Evolutionary conservation across 176 grass and related monocot species (phyloP).

Genomic region (Eleusine indica): DNA sequence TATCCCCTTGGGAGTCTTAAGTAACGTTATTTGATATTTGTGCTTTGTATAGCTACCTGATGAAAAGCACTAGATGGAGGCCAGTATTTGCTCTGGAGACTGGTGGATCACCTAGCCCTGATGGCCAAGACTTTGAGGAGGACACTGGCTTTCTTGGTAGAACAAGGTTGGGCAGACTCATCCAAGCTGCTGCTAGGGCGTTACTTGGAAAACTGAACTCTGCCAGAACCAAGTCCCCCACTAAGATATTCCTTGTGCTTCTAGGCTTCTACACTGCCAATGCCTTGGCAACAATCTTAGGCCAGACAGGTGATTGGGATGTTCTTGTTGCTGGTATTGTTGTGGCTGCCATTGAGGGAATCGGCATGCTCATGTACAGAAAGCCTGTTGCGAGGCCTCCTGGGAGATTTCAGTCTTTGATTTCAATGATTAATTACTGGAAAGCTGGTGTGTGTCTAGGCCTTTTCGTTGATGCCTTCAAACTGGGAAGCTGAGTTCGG

Average conservation of each 20-base stretch:
- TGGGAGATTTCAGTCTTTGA: conserved; percentile 61
- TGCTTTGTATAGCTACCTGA: no score
- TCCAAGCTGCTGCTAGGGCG: conserved; percentile 61
- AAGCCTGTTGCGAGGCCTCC: conserved; percentile 50
- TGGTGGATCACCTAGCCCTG: conserved; percentile 58
- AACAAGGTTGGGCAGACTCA: conserved; percentile 72
- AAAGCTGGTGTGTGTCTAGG: conserved; percentile 92
- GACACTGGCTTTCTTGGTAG: conserved; percentile 64
- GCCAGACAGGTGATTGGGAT: conserved; percentile 98
- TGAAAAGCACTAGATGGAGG: conserved; percentile 61
- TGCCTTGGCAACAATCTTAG: conserved; percentile 88
- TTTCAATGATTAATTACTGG: conserved; percentile 88
- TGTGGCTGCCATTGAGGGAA: conserved; percentile 83
- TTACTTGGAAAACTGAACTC: conserved; percentile 77
- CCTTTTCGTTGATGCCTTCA: conserved; percentile 93
- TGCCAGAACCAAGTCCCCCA: conserved; percentile 72
- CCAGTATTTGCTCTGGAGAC: conserved; percentile 69
- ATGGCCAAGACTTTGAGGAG: conserved; percentile 61
- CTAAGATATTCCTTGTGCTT: conserved; percentile 93
- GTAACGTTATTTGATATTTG: no score
- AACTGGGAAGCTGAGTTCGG: conserved; percentile 74
- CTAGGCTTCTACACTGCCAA: conserved; percentile 97
- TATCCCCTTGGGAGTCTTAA: background rate
- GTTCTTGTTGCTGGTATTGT: conserved; percentile 92
- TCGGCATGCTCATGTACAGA: conserved; percentile 94